Evolutionary conservation across 2,329 filamentous ascomycete species (phyloP).

Genomic region (Fusarium bactridioides): DNA sequence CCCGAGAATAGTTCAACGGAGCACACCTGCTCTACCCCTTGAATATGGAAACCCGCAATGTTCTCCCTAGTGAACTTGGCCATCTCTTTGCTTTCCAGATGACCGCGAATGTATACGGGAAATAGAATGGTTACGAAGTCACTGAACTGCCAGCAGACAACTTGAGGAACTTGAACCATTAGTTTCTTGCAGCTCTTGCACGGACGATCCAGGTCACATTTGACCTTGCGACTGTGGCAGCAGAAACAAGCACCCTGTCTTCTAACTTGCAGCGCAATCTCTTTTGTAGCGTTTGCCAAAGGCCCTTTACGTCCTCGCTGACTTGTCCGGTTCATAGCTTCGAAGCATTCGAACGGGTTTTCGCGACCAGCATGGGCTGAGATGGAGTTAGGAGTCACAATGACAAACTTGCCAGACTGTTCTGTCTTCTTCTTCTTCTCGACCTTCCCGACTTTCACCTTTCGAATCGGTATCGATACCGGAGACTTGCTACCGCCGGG

Average conservation of each 20-base stretch:
- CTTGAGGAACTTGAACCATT: conserved; percentile 57
- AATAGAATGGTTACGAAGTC: conserved; percentile 63
- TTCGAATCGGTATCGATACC: conserved; percentile 50
- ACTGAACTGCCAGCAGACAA: conserved; percentile 67
- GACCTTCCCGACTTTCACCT: conserved; percentile 54
- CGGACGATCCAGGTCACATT: conserved; percentile 63
- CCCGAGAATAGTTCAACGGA: conserved; percentile 60
- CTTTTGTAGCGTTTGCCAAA: conserved; percentile 61
- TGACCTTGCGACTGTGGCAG: conserved; percentile 67
- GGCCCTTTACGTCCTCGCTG: conserved; percentile 66
- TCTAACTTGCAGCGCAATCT: conserved; percentile 62
- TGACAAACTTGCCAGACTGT: conserved; percentile 59
- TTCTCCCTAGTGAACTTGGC: conserved; percentile 58
- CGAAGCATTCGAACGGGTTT: conserved; percentile 64
- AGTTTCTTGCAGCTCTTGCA: conserved; percentile 66
- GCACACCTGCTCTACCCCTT: conserved; percentile 52
- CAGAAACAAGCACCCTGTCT: conserved; percentile 65
- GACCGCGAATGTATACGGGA: conserved; percentile 59
- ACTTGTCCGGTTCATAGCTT: conserved; percentile 57
- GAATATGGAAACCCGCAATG: conserved; percentile 53
- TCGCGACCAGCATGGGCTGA: conserved; percentile 58
- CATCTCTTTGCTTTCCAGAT: conserved; percentile 61
- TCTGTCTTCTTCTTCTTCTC: conserved; percentile 55
- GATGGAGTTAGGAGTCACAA: conserved; percentile 63
- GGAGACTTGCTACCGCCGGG: conserved; percentile 39